Evolutionary conservation across 2,329 filamentous ascomycete species (phyloP).

Genomic region (Beauveria sp.): DNA sequence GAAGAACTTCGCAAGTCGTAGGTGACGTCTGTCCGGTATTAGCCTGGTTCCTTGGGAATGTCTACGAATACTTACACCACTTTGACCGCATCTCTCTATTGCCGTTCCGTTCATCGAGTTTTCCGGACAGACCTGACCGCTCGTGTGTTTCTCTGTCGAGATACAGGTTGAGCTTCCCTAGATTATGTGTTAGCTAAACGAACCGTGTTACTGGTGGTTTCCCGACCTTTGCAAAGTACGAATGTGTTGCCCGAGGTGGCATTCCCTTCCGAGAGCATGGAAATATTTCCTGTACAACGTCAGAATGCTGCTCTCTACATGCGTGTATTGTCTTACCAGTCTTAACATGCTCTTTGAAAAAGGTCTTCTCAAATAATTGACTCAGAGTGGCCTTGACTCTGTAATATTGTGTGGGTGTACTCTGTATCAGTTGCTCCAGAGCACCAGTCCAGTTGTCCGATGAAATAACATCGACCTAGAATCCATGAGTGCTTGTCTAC

Average conservation of each 20-base stretch:
- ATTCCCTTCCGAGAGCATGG: conserved; percentile 77
- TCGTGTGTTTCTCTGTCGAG: conserved; percentile 79
- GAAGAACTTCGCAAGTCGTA: conserved; percentile 64
- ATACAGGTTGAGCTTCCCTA: conserved; percentile 66
- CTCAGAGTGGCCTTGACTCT: conserved; percentile 65
- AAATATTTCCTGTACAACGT: conserved; percentile 55
- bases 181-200: not conserved
- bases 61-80: conserved; percentile 52
- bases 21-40: conserved; percentile 55
- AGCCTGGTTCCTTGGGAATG: conserved; percentile 14
- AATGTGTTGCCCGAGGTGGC: conserved; percentile 65
- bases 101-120: conserved; percentile 52
- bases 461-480: conserved; percentile 66
- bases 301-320: not conserved
- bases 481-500: not conserved
- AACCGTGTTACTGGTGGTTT: not conserved
- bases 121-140: conserved; percentile 70
- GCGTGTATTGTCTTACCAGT: conserved; percentile 41
- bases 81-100: conserved; percentile 55
- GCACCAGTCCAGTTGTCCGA: conserved; percentile 52
- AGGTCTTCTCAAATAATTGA: conserved; percentile 63
- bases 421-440: conserved; percentile 40
- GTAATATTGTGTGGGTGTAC: conserved; percentile 45
- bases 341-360: conserved; percentile 83
- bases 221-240: conserved; percentile 58